A percentile compares a stretch with the other conserved stretches of the same genome.
Evolutionary conservation across 2,329 filamentous ascomycete genomes (phyloP).

Genomic region (Plectosphaerella cucumerina): DNA sequence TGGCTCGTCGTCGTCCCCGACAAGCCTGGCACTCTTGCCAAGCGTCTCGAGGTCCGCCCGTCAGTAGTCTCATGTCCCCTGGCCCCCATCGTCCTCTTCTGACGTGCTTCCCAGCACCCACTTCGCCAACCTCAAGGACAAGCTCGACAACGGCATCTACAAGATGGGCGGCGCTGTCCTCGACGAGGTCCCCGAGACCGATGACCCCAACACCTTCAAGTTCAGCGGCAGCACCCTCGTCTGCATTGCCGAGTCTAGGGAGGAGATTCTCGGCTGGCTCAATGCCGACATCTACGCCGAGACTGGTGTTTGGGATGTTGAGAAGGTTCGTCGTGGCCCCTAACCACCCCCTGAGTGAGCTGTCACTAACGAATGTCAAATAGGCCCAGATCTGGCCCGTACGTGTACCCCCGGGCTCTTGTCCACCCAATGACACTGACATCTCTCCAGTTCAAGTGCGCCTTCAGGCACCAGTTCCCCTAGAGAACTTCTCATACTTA

Average conservation of each 20-base stretch:
- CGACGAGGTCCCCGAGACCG: constrained; percentile 59
- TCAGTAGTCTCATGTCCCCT: constrained; percentile 36
- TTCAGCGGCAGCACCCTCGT: constrained; percentile 74
- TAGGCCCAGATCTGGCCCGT: constrained; percentile 47
- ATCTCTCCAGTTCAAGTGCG: constrained; percentile 30
- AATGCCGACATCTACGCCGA: constrained; percentile 69
- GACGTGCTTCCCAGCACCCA: constrained; percentile 32
- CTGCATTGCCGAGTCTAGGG: constrained; percentile 59
- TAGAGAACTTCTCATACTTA: neutral
- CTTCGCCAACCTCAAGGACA: constrained; percentile 49
- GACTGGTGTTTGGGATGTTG: constrained; percentile 75
- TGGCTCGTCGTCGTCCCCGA: constrained; percentile 69
- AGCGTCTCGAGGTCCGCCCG: constrained; percentile 58
- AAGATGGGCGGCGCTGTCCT: constrained; percentile 69
- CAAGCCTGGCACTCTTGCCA: constrained; percentile 53
- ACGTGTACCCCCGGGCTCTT: constrained; percentile 12
- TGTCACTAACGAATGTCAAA: constrained; percentile 1
- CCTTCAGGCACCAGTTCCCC: constrained; percentile 29
- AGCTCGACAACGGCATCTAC: constrained; percentile 49
- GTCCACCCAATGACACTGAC: constrained; percentile 1
- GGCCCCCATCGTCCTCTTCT: constrained; percentile 8
- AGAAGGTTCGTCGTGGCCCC: constrained; percentile 50
- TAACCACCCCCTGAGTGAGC: neutral
- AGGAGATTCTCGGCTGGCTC: constrained; percentile 64
- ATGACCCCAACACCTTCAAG: constrained; percentile 53